Evolutionary conservation across 2,329 filamentous ascomycete species (phyloP).

Genomic region (Beauveria sp.): DNA sequence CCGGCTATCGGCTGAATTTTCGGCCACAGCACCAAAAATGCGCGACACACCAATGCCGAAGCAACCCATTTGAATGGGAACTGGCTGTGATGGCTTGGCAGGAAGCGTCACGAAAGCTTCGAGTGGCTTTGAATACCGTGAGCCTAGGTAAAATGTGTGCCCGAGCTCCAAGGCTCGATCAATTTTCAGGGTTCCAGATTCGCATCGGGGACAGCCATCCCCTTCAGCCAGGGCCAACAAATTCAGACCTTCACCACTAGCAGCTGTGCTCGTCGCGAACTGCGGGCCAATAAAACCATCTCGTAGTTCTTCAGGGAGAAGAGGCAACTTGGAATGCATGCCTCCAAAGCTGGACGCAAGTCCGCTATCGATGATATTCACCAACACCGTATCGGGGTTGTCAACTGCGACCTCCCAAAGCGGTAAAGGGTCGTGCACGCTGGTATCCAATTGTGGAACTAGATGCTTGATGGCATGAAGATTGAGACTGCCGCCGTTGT

Average conservation of each 20-base stretch:
- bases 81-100: conserved; percentile 20
- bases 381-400: conserved; percentile 13
- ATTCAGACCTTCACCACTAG: conserved; percentile 39
- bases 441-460: conserved; percentile 61
- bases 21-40: conserved; percentile 78
- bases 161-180: conserved; percentile 80
- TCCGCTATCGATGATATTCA: conserved; percentile 29
- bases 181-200: conserved; percentile 51
- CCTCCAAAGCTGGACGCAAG: conserved; percentile 20
- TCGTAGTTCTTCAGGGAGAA: conserved; percentile 16
- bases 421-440: conserved; percentile 51
- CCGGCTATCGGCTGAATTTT: conserved; percentile 60
- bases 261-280: conserved; percentile 12
- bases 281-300: conserved; percentile 1
- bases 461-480: conserved; percentile 56
- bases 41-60: conserved; percentile 91
- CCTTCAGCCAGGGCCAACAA: conserved; percentile 58
- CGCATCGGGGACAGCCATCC: conserved; percentile 67
- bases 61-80: conserved; percentile 85
- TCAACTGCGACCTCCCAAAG: conserved; percentile 36
- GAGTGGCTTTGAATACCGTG: conserved; percentile 74
- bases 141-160: conserved; percentile 91
- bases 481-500: conserved; percentile 31
- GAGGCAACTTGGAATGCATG: conserved; percentile 18
- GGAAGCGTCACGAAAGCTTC: conserved; percentile 49